Conservation (phyloP, 2,329 filamentous ascomycete species). For the Colletotrichum incanum region DNA sequence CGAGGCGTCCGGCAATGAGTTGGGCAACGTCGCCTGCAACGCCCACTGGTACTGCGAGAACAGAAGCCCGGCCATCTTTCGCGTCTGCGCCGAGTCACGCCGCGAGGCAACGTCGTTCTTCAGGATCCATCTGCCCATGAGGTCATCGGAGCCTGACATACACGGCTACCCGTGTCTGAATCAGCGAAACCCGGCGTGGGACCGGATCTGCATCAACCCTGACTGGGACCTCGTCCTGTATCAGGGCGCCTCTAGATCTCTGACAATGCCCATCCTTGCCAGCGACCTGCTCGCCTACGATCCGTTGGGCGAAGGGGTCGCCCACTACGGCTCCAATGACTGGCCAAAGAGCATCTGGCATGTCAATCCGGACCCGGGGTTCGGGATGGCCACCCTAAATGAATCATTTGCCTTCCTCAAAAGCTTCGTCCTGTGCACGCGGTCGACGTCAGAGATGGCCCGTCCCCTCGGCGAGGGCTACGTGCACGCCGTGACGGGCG, state of each 20-base stretch:
- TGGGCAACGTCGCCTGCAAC: slow-evolving; percentile 38
- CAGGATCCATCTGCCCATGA: slow-evolving; percentile 44
- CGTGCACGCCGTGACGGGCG: slow-evolving; percentile 29
- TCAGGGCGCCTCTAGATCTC: slow-evolving; percentile 21
- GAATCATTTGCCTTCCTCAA: slow-evolving; percentile 35
- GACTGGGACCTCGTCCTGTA: slow-evolving; percentile 46
- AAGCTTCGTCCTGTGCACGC: slow-evolving; percentile 33
- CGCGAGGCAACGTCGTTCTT: slow-evolving; percentile 43
- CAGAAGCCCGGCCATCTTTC: slow-evolving; percentile 42
- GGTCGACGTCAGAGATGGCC: slow-evolving; percentile 30
- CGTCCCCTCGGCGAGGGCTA: slow-evolving; percentile 35
- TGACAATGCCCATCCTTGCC: slow-evolving; percentile 42
- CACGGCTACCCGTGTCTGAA: slow-evolving; percentile 32
- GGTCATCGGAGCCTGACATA: slow-evolving; percentile 21
- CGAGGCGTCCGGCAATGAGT: slow-evolving; percentile 22
- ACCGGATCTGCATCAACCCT: slow-evolving; percentile 44
- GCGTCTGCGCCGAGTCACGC: slow-evolving; percentile 43
- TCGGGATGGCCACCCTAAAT: slow-evolving; percentile 39
- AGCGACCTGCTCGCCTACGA: slow-evolving; percentile 44
- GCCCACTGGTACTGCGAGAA: slow-evolving; percentile 44
- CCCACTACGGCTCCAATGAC: slow-evolving; percentile 42
- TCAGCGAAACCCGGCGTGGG: slow-evolving; percentile 43
- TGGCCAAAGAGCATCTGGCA: slow-evolving; percentile 39
- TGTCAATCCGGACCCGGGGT: slow-evolving; percentile 35
- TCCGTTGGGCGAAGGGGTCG: slow-evolving; percentile 35